A percentile compares a stretch with the other conserved stretches of the same genome.
Conservation (phyloP, 176 grass and related monocot species). For the Aegilops bicornis region DNA sequence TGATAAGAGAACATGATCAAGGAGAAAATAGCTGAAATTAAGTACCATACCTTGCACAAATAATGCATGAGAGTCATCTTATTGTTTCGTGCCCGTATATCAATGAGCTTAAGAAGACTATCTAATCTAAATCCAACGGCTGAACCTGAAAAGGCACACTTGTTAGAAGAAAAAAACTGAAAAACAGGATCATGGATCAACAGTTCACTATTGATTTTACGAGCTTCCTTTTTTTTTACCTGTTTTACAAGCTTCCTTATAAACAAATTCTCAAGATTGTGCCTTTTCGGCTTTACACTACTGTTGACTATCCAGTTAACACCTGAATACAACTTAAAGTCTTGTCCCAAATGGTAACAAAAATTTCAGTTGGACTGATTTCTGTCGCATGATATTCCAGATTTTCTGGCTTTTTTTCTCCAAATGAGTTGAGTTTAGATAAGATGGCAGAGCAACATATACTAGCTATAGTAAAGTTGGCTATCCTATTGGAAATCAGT, state of each 20-base stretch:
- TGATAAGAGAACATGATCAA: neutral
- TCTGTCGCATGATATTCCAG: neutral
- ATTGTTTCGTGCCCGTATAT: constrained; percentile 85
- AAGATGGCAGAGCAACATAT: neutral
- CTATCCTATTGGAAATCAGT: neutral
- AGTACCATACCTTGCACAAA: constrained; percentile 72
- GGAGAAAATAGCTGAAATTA: constrained; percentile 14
- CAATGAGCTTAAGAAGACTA: constrained; percentile 92
- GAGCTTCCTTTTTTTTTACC: neutral
- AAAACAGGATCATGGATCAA: constrained; percentile 3
- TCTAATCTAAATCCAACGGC: constrained; percentile 97
- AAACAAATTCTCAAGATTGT: neutral
- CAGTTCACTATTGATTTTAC: neutral
- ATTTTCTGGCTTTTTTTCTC: neutral
- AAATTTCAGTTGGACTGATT: neutral
- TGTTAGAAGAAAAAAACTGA: neutral
- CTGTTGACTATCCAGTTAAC: neutral
- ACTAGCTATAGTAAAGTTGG: constrained; percentile 1
- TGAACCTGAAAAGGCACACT: constrained; percentile 54
- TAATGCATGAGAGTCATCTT: constrained; percentile 98
- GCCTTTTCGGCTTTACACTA: neutral
- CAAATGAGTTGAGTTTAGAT: neutral
- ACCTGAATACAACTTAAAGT: neutral
- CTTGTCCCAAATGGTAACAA: constrained; percentile 11
- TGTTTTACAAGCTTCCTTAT: neutral